Percentiles rank a stretch among this genome's conserved stretches.
Evolutionary conservation across 1,284 basidiomycete genomes (phyloP).

Genomic region (Cryptococcus neoformans): DNA sequence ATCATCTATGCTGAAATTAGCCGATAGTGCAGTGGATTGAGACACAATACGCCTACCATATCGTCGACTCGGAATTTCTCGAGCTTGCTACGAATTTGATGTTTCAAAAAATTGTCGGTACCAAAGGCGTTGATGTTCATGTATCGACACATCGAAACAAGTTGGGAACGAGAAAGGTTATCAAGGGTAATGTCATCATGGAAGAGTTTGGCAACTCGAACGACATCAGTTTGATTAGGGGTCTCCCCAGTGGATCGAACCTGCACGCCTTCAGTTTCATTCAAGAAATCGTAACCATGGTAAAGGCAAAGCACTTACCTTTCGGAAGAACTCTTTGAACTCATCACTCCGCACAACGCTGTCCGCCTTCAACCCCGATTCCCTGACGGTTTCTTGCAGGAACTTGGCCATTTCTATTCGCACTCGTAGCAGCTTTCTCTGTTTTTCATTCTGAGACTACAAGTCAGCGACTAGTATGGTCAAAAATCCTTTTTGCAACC

Average conservation of each 20-base stretch:
- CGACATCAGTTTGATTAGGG: conserved; percentile 81
- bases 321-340: conserved; percentile 99
- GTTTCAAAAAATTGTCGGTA: conserved; percentile 97
- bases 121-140: conserved; percentile 99
- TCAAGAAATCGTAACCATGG: not conserved
- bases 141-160: conserved; percentile 95
- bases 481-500: no score
- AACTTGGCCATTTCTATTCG: conserved; percentile 99
- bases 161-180: conserved; percentile 94
- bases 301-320: conserved; percentile 55
- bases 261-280: conserved; percentile 43
- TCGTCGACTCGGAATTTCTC: conserved; percentile 87
- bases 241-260: conserved; percentile 93
- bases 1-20: conserved; percentile 59
- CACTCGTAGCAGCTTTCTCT: conserved; percentile 90
- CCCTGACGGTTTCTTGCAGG: conserved; percentile 93
- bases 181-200: conserved; percentile 97
- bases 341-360: conserved; percentile 88
- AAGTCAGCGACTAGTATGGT: not conserved
- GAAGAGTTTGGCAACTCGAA: conserved; percentile 94
- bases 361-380: conserved; percentile 89
- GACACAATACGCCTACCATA: conserved; percentile 50
- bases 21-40: not conserved
- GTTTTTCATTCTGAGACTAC: conserved; percentile 79
- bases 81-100: conserved; percentile 83